These are phyloP conservation scores for Ophiostoma piceae DNA, from an alignment of 2,329 filamentous ascomycete species.

Conservation along the genomic window DNA sequence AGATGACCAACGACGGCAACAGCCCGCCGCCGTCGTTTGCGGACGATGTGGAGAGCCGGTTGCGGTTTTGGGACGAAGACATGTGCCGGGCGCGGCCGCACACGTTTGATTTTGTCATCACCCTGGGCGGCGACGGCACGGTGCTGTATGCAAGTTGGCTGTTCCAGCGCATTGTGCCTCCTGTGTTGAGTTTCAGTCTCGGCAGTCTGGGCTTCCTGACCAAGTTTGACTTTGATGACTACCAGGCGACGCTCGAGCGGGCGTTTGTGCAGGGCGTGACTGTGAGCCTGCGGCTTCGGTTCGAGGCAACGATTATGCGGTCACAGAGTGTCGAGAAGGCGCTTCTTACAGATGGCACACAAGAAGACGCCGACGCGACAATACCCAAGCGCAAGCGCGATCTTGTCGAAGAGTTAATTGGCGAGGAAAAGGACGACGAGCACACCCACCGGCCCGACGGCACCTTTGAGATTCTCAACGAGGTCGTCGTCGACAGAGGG, in stretches of 20 bases:
- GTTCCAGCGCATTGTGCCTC: conserved; percentile 91
- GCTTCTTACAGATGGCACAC: neutral
- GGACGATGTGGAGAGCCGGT: conserved; percentile 42
- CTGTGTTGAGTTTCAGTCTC: conserved; percentile 81
- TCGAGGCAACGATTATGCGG: conserved; percentile 92
- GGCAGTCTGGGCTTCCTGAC: conserved; percentile 93
- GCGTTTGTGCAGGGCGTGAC: conserved; percentile 80
- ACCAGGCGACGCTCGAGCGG: conserved; percentile 60
- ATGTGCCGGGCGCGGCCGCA: conserved; percentile 75
- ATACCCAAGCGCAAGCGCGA: conserved; percentile 43
- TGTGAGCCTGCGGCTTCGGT: conserved; percentile 78
- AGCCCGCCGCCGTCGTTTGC: conserved; percentile 3
- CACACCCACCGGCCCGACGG: conserved; percentile 79
- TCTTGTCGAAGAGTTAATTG: conserved; percentile 83
- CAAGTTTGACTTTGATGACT: conserved; percentile 86
- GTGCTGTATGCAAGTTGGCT: conserved; percentile 95
- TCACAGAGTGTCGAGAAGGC: conserved; percentile 43
- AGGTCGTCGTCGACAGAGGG: conserved; percentile 91
- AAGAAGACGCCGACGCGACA: conserved; percentile 16
- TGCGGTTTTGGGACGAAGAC: conserved; percentile 78
- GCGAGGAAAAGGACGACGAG: conserved; percentile 76
- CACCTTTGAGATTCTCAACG: conserved; percentile 87
- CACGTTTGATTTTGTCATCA: conserved; percentile 88
- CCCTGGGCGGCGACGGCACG: conserved; percentile 91
- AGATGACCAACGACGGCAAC: conserved; percentile 28